Percentiles rank a stretch among this genome's conserved stretches.
These are phyloP conservation scores for Metarhizium anisopliae DNA, from an alignment of 2,329 filamentous ascomycete species.

Conservation along the genomic window DNA sequence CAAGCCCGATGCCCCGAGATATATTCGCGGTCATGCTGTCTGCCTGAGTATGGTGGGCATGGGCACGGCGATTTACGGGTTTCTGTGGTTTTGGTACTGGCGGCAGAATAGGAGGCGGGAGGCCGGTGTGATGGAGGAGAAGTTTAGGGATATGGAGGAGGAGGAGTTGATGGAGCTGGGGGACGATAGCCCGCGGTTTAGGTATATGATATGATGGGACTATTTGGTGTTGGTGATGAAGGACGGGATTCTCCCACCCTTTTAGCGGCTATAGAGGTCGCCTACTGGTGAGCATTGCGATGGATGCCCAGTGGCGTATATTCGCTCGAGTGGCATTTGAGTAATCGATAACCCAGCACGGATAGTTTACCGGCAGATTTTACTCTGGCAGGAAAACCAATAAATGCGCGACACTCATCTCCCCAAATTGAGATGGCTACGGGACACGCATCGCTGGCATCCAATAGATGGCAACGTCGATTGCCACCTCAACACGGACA, in stretches of 20 bases:
- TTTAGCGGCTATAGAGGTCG: too few species aligned
- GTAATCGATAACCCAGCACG: too few species aligned
- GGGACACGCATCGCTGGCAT: too few species aligned
- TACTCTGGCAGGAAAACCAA: too few species aligned
- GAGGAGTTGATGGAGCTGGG: slow-evolving; percentile 41
- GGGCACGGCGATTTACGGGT: slow-evolving; percentile 40
- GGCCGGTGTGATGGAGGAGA: slow-evolving; percentile 26
- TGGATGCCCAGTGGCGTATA: too few species aligned
- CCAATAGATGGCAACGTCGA: too few species aligned
- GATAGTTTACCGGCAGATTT: too few species aligned
- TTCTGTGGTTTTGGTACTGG: slow-evolving; percentile 45
- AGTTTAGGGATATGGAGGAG: slow-evolving; percentile 31
- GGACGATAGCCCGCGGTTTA: slow-evolving; percentile 41
- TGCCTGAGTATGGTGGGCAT: slow-evolving; percentile 50
- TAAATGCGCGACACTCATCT: too few species aligned
- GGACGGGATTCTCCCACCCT: not conserved
- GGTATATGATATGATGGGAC: slow-evolving; percentile 29
- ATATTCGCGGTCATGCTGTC: slow-evolving; percentile 51
- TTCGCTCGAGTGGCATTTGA: too few species aligned
- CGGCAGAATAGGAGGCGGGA: slow-evolving; percentile 37
- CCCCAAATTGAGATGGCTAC: too few species aligned
- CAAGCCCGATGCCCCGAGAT: slow-evolving; percentile 43
- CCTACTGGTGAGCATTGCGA: too few species aligned
- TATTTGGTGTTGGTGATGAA: not conserved
- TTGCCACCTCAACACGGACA: too few species aligned